Conservation (phyloP, 192 early-diverging fungal species). For the Dispira parvispora region DNA sequence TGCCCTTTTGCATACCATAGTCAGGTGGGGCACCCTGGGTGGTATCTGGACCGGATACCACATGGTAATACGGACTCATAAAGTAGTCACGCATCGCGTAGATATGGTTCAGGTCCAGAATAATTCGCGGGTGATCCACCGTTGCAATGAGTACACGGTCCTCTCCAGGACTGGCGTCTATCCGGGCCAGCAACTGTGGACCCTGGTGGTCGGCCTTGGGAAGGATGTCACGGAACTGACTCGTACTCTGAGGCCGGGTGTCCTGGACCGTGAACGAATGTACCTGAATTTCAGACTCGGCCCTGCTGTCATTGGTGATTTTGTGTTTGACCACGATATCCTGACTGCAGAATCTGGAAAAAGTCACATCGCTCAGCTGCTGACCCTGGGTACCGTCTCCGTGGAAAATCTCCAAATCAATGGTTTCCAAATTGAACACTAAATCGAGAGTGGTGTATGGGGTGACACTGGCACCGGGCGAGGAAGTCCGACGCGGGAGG, state of each 20-base stretch:
- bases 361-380: conserved; percentile 31
- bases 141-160: conserved; percentile 47
- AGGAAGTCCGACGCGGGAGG: too few relatives aligned
- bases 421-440: conserved; percentile 45
- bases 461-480: neutral
- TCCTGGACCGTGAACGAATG: conserved; percentile 60
- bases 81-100: conserved; percentile 65
- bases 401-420: conserved; percentile 65
- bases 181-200: conserved; percentile 40
- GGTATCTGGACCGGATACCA: neutral
- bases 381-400: conserved; percentile 32
- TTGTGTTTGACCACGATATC: conserved; percentile 33
- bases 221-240: conserved; percentile 73
- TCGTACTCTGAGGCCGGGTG: conserved; percentile 53
- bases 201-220: conserved; percentile 37
- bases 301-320: conserved; percentile 36
- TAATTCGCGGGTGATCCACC: conserved; percentile 63
- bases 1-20: too few relatives aligned
- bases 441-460: conserved; percentile 26
- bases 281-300: conserved; percentile 52
- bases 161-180: conserved; percentile 24
- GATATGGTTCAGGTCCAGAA: conserved; percentile 76
- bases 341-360: conserved; percentile 31
- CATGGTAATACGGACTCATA: conserved; percentile 33
- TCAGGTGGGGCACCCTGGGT: neutral